Base-by-base conservation (phyloP, 1,139 yeast genomes). In the Saccharomyces hybrid region DNA sequence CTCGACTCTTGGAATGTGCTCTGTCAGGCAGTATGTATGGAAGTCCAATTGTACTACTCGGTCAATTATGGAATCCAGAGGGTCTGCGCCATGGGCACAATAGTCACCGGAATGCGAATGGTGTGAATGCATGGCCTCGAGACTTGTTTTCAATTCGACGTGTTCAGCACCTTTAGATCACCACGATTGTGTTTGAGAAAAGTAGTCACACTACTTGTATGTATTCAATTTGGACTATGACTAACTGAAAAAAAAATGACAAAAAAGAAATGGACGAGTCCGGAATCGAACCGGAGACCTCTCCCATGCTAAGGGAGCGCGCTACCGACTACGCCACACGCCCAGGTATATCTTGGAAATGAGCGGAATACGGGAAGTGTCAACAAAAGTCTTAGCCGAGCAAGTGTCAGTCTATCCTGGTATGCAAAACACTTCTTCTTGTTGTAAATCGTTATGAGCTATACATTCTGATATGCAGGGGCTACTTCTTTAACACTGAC, bases 51-150 rank as follows among this genome's bases (percentile, higher is more conserved):
- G 70, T 16, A 77, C 68, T 0, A 90, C 98, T 28, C 74, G 73
- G 2, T 69, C 69, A 2, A 90, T 82, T 54, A 91, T 79, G 0
- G 75, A 78, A 23, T 89, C 95, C n/a, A 93, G 74, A 0, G 82
- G 73, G 61, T 88, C 96, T 1, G 73, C 74, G 1, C 97, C 99
- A 73, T 93, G 99, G 29, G 91, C 84, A 41, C 90, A 85, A 65
- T 87, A 90, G 63, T 86, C 86, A 0, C 97, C 96, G 48, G 95
- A 85, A 63, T 91, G 98, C n/a, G 96, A 85, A 68, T 91, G 98
- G 69, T 91, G 98, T 0, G 97, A 83, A 67, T 88, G 90, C 96
- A 88, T 88, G 48, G 14, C 29, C 6, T 19, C 19, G 6, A 34
- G 9, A 11, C 11, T 14, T 34, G 1, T 16, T 34, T 8, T 34